phyloP scores from a whole-genome alignment of 768 basidiomycete genomes.

The Cyathus striatus region DNA sequence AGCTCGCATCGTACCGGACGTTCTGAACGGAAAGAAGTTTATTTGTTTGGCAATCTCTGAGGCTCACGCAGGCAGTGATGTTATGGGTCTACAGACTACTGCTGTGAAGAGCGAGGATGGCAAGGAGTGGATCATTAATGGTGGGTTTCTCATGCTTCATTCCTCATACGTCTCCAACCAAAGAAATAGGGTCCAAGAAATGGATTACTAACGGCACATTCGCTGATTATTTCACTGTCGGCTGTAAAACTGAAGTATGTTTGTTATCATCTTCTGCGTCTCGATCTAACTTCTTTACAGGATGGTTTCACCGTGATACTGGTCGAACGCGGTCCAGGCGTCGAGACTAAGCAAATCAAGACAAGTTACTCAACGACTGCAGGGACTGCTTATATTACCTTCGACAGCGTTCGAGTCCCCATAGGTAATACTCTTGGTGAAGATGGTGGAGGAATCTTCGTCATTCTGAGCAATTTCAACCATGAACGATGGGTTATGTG shows the following conservation, averaged over 20 bases:
- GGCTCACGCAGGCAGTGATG: slow-evolving; percentile 84
- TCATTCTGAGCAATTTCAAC: slow-evolving; percentile 78
- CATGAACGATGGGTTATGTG: slow-evolving; percentile 94
- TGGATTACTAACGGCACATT: slow-evolving; percentile 81
- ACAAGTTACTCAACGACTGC: slow-evolving; percentile 66
- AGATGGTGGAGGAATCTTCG: slow-evolving; percentile 31
- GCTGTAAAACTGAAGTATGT: slow-evolving; percentile 56
- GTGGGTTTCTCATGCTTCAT: slow-evolving; percentile 13
- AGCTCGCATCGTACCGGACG: slow-evolving; percentile 57
- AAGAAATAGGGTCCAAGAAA: slow-evolving; percentile 58
- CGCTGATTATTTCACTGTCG: slow-evolving; percentile 63
- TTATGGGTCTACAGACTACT: slow-evolving; percentile 71
- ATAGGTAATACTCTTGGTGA: slow-evolving; percentile 76
- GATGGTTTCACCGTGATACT: slow-evolving; percentile 77
- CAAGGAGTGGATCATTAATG: slow-evolving; percentile 80
- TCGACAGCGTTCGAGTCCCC: slow-evolving; percentile 83
- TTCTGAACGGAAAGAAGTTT: slow-evolving; percentile 73
- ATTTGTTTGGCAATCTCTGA: slow-evolving; percentile 88
- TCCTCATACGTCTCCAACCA: not conserved
- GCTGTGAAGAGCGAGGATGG: slow-evolving; percentile 81
- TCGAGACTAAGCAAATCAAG: slow-evolving; percentile 68
- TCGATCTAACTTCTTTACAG: slow-evolving; percentile 16
- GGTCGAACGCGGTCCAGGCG: slow-evolving; percentile 63
- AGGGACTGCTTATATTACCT: slow-evolving; percentile 81
- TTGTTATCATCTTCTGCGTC: not conserved